Evolutionary conservation across 2,329 filamentous ascomycete genomes (phyloP).

Genomic region (Colletotrichum neosansevieriae): DNA sequence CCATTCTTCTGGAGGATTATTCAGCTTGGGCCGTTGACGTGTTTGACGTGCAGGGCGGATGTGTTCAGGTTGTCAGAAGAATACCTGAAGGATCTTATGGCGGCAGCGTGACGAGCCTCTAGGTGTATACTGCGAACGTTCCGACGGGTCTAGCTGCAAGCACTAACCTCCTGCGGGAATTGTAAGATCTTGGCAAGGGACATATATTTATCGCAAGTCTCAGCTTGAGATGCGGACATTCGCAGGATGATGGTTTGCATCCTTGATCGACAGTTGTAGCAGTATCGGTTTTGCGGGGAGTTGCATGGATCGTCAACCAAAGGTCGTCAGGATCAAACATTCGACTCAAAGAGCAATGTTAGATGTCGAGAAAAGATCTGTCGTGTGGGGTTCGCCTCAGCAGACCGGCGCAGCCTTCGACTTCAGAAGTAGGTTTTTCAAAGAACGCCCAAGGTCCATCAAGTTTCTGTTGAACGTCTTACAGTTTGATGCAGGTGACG

Average conservation of each 20-base stretch:
- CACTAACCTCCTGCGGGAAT: background rate
- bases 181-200: background rate
- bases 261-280: too few species aligned
- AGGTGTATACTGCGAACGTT: background rate
- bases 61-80: background rate
- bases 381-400: constrained; percentile 31
- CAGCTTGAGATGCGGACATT: too few species aligned
- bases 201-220: background rate
- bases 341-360: background rate
- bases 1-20: constrained; percentile 5
- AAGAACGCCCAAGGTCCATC: background rate
- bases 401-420: constrained; percentile 36
- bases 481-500: constrained; percentile 63
- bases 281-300: too few species aligned
- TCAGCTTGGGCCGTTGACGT: background rate
- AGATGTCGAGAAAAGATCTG: constrained; percentile 24
- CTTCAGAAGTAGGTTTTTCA: constrained; percentile 34
- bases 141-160: background rate
- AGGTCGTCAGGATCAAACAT: background rate
- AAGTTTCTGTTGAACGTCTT: background rate
- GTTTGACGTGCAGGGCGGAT: background rate
- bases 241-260: too few species aligned
- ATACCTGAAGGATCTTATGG: background rate
- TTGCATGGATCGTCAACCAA: background rate
- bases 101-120: background rate